phyloP scores from a whole-genome alignment of 306 rosid genomes.

The Albizia julibrissin region DNA sequence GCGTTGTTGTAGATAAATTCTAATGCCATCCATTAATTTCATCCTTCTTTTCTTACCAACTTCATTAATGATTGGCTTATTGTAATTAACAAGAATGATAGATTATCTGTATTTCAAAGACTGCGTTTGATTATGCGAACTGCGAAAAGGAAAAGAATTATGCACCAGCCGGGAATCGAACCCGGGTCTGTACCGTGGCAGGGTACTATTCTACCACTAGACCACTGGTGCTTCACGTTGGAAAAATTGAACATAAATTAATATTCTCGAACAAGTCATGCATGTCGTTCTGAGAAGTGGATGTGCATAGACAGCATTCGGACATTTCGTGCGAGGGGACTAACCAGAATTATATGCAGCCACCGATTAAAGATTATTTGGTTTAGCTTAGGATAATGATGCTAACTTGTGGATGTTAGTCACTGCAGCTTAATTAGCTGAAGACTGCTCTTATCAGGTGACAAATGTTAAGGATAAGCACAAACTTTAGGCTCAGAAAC shows the following conservation, averaged over 20 bases:
- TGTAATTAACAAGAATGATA: not conserved
- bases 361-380: not conserved
- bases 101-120: not conserved
- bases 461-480: no score
- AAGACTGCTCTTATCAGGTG: no score
- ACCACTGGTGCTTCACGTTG: slow-evolving; percentile 30
- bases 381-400: not conserved
- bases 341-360: not conserved
- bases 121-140: not conserved
- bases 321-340: not conserved
- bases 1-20: slow-evolving; percentile 70
- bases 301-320: not conserved
- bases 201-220: slow-evolving; percentile 48
- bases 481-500: no score
- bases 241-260: accelerated
- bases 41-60: not conserved
- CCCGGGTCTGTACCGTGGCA: slow-evolving; percentile 46
- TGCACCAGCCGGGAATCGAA: slow-evolving; percentile 22
- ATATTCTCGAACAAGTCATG: accelerated
- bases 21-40: slow-evolving; percentile 12
- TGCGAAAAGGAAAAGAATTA: not conserved
- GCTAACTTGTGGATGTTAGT: not conserved
- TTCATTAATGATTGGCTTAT: not conserved
- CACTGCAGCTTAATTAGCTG: not conserved
- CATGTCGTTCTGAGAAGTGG: not conserved